Evolutionary conservation across 2,329 filamentous ascomycete species (phyloP).

Genomic region (Chaetomium sp.): DNA sequence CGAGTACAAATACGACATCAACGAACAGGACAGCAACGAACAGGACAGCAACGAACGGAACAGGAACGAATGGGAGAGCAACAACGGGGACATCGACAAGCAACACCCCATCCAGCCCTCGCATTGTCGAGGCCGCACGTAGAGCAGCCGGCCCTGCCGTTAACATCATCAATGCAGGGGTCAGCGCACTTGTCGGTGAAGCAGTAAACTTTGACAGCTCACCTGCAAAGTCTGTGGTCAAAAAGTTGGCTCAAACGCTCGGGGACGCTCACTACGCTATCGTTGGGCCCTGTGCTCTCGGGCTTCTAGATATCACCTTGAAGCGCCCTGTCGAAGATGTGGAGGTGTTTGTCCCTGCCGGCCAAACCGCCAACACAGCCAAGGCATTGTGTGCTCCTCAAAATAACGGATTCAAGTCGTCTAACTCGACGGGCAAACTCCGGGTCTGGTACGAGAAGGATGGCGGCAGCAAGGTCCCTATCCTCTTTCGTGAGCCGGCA

Average conservation of each 20-base stretch:
- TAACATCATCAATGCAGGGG: background rate
- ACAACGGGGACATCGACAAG: background rate
- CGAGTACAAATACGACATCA: background rate
- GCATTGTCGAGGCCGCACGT: background rate
- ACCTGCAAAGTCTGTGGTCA: background rate
- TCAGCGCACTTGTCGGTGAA: background rate
- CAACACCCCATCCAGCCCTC: background rate
- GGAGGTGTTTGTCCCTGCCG: constrained; percentile 2
- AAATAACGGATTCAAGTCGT: background rate
- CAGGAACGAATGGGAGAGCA: background rate
- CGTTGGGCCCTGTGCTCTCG: background rate
- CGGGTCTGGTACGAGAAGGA: constrained; percentile 3
- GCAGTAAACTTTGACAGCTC: background rate
- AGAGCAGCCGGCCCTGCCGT: background rate
- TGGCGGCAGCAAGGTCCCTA: background rate
- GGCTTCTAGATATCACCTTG: background rate
- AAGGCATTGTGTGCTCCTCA: background rate
- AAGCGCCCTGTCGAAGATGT: background rate
- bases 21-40: background rate
- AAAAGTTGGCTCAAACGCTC: background rate
- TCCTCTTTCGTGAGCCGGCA: background rate
- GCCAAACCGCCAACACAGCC: background rate
- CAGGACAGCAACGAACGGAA: background rate
- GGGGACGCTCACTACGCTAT: background rate
- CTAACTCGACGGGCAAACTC: background rate